Conservation (phyloP, 345 rosid genomes). For the Hibiscus trionum region DNA sequence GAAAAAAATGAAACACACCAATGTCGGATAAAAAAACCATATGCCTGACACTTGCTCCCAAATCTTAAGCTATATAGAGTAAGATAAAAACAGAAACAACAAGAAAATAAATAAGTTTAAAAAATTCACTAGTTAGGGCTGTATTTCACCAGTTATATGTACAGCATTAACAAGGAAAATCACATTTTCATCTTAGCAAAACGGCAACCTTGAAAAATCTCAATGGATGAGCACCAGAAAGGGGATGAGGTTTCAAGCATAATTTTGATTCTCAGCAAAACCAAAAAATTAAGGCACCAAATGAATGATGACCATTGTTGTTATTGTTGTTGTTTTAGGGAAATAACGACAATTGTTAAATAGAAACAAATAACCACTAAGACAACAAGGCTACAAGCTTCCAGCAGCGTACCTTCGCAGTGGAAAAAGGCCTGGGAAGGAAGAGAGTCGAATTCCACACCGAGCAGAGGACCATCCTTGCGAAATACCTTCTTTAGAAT, state of each 20-base stretch:
- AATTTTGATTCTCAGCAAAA: no score
- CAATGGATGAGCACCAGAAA: neutral
- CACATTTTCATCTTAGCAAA: neutral
- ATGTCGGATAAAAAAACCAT: neutral
- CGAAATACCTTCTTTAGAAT: conserved; percentile 68
- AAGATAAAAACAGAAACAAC: neutral
- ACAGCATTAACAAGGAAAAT: neutral
- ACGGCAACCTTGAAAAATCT: neutral
- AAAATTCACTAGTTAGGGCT: neutral
- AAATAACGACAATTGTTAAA: neutral
- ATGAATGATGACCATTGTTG: no score
- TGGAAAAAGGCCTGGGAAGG: conserved; percentile 30
- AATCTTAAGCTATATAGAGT: neutral
- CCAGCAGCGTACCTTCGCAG: conserved; percentile 20
- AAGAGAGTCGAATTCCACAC: conserved; percentile 57
- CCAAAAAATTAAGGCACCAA: neutral
- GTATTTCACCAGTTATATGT: neutral
- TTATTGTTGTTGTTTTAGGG: no score
- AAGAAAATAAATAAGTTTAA: neutral
- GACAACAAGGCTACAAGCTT: neutral
- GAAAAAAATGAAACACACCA: neutral
- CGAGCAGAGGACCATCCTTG: conserved; percentile 92
- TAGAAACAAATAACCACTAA: neutral
- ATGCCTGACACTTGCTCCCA: neutral
- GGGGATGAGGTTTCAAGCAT: neutral